These are phyloP conservation scores for Candida glucosophila DNA, from an alignment of 1,139 yeast genomes.

Conservation along the genomic window DNA sequence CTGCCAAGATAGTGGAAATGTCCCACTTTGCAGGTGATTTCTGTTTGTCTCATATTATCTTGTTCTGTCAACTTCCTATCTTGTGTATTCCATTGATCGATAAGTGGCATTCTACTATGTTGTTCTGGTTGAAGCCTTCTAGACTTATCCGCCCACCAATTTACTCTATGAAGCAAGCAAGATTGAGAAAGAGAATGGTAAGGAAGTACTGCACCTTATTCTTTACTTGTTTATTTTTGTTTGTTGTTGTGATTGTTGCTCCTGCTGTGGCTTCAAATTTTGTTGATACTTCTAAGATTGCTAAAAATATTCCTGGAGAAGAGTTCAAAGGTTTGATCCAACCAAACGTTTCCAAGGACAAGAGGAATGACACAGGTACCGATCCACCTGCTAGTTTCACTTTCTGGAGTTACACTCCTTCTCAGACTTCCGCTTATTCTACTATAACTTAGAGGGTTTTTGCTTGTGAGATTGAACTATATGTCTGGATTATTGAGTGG, in stretches of 20 bases:
- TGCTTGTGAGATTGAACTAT: no score
- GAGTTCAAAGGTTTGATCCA: slow-evolving; percentile 74
- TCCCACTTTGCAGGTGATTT: slow-evolving; percentile 97
- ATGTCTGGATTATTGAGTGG: no score
- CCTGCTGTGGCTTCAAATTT: slow-evolving; percentile 75
- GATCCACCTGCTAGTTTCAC: slow-evolving; percentile 32
- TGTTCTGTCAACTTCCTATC: slow-evolving; percentile 85
- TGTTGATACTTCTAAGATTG: slow-evolving; percentile 23
- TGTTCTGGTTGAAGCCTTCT: slow-evolving; percentile 98
- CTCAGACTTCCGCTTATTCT: no score
- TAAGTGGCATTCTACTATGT: slow-evolving; percentile 97
- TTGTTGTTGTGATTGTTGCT: slow-evolving; percentile 74
- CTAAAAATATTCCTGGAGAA: no score
- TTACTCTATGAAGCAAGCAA: slow-evolving; percentile 93
- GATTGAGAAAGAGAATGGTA: slow-evolving; percentile 97
- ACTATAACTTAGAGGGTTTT: no score
- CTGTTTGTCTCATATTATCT: slow-evolving; percentile 77
- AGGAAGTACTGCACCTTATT: slow-evolving; percentile 85
- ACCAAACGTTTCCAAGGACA: no score
- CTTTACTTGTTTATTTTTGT: slow-evolving; percentile 59
- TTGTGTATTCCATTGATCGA: slow-evolving; percentile 82
- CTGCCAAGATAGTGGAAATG: slow-evolving; percentile 88
- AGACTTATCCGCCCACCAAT: slow-evolving; percentile 99
- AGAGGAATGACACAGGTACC: slow-evolving; percentile 67
- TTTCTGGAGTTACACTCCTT: slow-evolving; percentile 39